Base-by-base conservation (phyloP, 768 basidiomycete genomes). In the Boletus subcaerulescens region DNA sequence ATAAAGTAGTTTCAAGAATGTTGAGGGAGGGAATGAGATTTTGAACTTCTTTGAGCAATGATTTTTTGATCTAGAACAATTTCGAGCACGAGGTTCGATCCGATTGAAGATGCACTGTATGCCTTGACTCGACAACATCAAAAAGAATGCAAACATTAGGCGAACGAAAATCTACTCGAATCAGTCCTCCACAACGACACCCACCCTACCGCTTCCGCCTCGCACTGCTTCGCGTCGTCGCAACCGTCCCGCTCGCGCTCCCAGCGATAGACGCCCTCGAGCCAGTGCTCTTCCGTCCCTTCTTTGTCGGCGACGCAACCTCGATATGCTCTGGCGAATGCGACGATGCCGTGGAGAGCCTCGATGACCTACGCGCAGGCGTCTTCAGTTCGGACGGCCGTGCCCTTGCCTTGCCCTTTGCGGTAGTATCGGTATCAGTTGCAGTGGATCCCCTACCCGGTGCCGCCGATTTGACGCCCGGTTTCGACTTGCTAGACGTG, bases 361-460 rank as follows among this genome's bases (percentile, higher is more conserved):
- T 66, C 31, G 75, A 73, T n/a, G 74, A 77, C 26, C 76, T 69
- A 18, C 76, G 63, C 11, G 65, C 63, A 7, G 66, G 60, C n/a
- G 71, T 62, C 49, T 56, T 63, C 47, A 52, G 50, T 20, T 70
- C 65, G 20, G 60, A 53, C 26, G 53, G 45, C 24, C 59, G 57
- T 13, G 59, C 47, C 45, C 52, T 69, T 43, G 42, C 36, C 36
- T 65, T 69, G 18, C 54, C 50, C 44, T 60, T 68, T 29, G 55
- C 36, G 2, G 35, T 26, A 7, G 47, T 17, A 9, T 38, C 36
- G 3, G 48, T 18, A 9, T 38, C 10, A 12, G 39, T 38, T 12
- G 17, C 33, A 29, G 35, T 22, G 17, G 33, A 24, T n/a, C 13
- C 24, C 31, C 35, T 54, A 5, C 32, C n/a, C 2, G 43, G 17